A percentile compares a stretch with the other conserved stretches of the same genome.
Evolutionary conservation across 352 stramenopile genomes (phyloP).

Genomic region (Thalassiosira livingstoniorum): DNA sequence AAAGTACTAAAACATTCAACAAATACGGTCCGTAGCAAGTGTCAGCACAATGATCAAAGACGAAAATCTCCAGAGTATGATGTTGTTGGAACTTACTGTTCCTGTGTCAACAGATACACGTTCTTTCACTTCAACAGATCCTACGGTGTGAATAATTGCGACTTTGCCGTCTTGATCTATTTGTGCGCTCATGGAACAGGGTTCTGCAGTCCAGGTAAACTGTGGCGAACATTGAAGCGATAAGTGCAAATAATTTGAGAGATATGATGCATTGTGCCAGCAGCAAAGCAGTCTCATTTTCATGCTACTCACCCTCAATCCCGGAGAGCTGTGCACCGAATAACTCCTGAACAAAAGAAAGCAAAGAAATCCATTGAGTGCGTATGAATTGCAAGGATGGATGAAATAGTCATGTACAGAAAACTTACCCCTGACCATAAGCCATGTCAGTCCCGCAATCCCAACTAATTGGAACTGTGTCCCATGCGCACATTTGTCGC

Average conservation of each 20-base stretch:
- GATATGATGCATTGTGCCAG: too few species aligned
- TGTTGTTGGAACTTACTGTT: slow-evolving; percentile 13
- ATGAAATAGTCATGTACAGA: too few species aligned
- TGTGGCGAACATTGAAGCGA: too few species aligned
- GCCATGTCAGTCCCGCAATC: slow-evolving; percentile 53
- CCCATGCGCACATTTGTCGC: slow-evolving; percentile 47
- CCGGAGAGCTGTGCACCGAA: too few species aligned
- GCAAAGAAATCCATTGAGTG: too few species aligned
- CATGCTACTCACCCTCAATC: too few species aligned
- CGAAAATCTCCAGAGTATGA: background rate
- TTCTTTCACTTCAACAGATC: slow-evolving; percentile 42
- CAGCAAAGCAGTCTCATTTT: too few species aligned
- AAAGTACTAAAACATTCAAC: slow-evolving; percentile 36
- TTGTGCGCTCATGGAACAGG: slow-evolving; percentile 47
- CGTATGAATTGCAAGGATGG: too few species aligned
- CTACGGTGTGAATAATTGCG: slow-evolving; percentile 53
- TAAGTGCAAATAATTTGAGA: too few species aligned
- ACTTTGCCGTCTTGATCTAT: slow-evolving; percentile 54
- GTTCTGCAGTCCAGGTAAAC: too few species aligned
- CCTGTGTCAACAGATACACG: slow-evolving; percentile 36
- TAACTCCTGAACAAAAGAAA: too few species aligned
- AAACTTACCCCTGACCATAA: slow-evolving; percentile 32
- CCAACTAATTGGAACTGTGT: slow-evolving; percentile 39
- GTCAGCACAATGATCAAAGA: background rate
- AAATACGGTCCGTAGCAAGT: background rate